These are phyloP conservation scores for Heimioporus retisporus DNA, from an alignment of 1,284 basidiomycete genomes.

Conservation along the genomic window DNA sequence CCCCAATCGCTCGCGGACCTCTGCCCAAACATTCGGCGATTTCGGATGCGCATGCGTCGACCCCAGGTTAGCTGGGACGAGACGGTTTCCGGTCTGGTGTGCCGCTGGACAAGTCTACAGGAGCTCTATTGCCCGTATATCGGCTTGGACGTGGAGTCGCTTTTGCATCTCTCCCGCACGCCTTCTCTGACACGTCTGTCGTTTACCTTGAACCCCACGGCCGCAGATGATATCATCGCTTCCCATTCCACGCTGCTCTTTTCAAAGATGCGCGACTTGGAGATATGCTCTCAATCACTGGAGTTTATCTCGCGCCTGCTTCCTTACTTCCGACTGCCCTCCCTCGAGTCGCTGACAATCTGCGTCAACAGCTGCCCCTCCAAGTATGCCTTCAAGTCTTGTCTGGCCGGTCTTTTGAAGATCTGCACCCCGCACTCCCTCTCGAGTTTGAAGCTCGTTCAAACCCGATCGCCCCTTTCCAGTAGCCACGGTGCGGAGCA, in stretches of 20 bases:
- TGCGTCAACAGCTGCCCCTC: conserved; percentile 25
- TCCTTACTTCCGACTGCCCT: conserved; percentile 18
- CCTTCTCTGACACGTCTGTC: conserved; percentile 23
- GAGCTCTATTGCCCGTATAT: conserved; percentile 25
- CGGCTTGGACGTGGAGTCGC: conserved; percentile 21
- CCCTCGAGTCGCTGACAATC: conserved; percentile 22
- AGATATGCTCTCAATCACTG: conserved; percentile 21
- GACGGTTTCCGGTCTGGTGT: conserved; percentile 20
- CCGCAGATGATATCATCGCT: conserved; percentile 11
- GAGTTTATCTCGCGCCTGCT: conserved; percentile 16
- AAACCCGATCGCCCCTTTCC: conserved; percentile 18
- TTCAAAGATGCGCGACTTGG: conserved; percentile 24
- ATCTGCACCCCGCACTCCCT: conserved; percentile 18
- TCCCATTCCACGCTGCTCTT: conserved; percentile 15
- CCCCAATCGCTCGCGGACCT: conserved; percentile 25
- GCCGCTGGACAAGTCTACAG: conserved; percentile 29
- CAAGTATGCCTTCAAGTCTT: conserved; percentile 18
- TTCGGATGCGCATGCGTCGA: conserved; percentile 23
- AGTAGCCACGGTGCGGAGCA: conserved; percentile 8
- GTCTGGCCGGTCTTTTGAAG: conserved; percentile 17
- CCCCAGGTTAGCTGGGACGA: conserved; percentile 20
- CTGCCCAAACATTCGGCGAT: conserved; percentile 26
- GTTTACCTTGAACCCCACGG: conserved; percentile 12
- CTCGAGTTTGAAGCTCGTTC: conserved; percentile 16
- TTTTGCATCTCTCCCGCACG: conserved; percentile 26